Evolutionary conservation across 352 stramenopile species (phyloP).

Genomic region (Pilasporangium apinafurcum): DNA sequence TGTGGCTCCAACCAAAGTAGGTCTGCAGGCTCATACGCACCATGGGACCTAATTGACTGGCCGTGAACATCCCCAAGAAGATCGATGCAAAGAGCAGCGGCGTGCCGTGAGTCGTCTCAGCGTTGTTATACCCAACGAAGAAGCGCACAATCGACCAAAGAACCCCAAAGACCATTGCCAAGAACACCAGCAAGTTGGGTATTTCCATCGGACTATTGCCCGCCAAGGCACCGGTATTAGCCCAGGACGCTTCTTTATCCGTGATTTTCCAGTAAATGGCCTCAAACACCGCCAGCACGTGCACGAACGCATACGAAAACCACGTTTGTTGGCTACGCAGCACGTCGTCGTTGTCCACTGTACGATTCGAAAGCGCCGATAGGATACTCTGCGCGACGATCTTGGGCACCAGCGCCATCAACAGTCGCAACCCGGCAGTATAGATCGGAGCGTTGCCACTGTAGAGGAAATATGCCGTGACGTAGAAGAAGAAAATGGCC

Average conservation of each 20-base stretch:
- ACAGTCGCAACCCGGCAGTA: slow-evolving; percentile 49
- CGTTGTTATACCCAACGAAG: slow-evolving; percentile 70
- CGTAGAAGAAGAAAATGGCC: slow-evolving; percentile 72
- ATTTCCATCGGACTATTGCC: slow-evolving; percentile 67
- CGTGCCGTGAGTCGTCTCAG: slow-evolving; percentile 51
- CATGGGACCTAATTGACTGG: slow-evolving; percentile 54
- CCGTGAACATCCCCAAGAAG: slow-evolving; percentile 55
- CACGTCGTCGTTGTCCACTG: slow-evolving; percentile 69
- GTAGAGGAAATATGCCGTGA: slow-evolving; percentile 73
- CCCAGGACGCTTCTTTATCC: slow-evolving; percentile 23
- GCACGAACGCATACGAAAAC: slow-evolving; percentile 75
- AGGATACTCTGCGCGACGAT: slow-evolving; percentile 65
- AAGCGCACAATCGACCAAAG: slow-evolving; percentile 58
- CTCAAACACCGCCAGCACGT: slow-evolving; percentile 67
- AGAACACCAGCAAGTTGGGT: slow-evolving; percentile 62
- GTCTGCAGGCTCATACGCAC: slow-evolving; percentile 69
- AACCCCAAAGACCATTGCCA: slow-evolving; percentile 56
- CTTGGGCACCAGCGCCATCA: slow-evolving; percentile 70
- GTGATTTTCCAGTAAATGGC: slow-evolving; percentile 75
- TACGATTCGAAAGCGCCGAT: slow-evolving; percentile 62
- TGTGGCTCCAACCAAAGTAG: slow-evolving; percentile 76
- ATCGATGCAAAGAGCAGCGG: slow-evolving; percentile 58
- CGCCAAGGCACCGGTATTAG: slow-evolving; percentile 52
- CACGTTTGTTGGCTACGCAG: slow-evolving; percentile 69
- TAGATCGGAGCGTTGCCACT: slow-evolving; percentile 67